Evolutionary conservation across 305 asterid genomes (phyloP).

Genomic region (Fraxinus floribunda): DNA sequence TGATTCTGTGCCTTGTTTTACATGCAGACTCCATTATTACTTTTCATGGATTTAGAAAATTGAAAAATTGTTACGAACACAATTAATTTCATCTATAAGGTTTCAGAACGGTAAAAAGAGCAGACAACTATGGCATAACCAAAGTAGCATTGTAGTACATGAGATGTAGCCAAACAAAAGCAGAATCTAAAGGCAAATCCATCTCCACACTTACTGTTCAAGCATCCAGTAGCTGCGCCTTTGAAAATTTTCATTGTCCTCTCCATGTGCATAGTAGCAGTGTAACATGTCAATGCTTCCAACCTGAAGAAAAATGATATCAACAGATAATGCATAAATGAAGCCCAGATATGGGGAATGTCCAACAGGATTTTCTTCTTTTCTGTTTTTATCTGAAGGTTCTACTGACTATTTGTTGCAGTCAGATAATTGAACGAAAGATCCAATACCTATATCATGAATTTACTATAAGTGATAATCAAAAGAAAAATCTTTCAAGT

Average conservation of each 20-base stretch:
- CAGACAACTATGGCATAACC: neutral
- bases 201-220: constrained; percentile 64
- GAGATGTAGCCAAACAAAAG: constrained; percentile 2
- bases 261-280: constrained; percentile 99
- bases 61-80: constrained; percentile 2
- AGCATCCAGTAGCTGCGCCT: constrained; percentile 99
- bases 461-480: neutral
- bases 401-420: neutral
- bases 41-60: neutral
- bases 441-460: neutral
- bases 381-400: neutral
- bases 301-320: constrained; percentile 53
- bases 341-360: neutral
- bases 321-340: constrained; percentile 21
- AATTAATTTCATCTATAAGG: neutral
- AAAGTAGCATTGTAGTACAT: neutral
- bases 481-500: neutral
- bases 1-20: neutral
- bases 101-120: neutral
- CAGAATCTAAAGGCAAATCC: neutral
- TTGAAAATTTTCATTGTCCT: constrained; percentile 84
- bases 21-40: constrained; percentile 6
- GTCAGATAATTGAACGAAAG: neutral
- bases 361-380: neutral
- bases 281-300: constrained; percentile 94